Conservation (phyloP, 2,329 filamentous ascomycete species). For the Aspergillus latus region DNA sequence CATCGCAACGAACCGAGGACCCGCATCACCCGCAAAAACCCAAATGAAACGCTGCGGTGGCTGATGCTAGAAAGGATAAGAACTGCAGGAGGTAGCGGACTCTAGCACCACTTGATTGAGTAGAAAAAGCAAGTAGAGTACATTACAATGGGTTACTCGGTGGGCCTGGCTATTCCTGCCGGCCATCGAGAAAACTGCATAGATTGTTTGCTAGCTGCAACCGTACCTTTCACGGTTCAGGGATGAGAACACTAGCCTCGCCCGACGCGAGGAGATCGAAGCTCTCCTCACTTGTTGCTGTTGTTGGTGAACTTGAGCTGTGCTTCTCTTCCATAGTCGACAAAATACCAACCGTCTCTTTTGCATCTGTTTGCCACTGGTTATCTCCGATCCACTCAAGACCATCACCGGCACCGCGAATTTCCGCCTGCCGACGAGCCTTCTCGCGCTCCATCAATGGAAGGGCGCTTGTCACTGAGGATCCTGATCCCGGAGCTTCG, state of each 20-base stretch:
- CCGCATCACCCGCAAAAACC: not conserved
- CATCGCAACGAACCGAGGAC: not conserved
- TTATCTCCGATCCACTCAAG: slow-evolving; percentile 44
- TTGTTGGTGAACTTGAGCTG: slow-evolving; percentile 38
- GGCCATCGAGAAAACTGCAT: slow-evolving; percentile 8
- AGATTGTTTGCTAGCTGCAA: slow-evolving; percentile 17
- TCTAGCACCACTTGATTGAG: slow-evolving; percentile 4
- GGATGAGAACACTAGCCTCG: slow-evolving; percentile 45
- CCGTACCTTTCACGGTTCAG: slow-evolving; percentile 16
- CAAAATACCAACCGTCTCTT: slow-evolving; percentile 4
- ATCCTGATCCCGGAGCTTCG: slow-evolving; percentile 11
- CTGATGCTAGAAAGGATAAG: slow-evolving; percentile 2
- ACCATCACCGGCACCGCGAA: slow-evolving; percentile 39
- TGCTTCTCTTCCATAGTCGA: slow-evolving; percentile 14
- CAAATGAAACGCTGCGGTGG: not conserved
- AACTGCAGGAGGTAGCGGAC: slow-evolving; percentile 2
- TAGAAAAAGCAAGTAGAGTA: slow-evolving; percentile 13
- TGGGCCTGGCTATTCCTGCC: slow-evolving; percentile 3
- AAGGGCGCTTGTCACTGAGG: slow-evolving; percentile 23
- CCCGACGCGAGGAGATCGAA: slow-evolving; percentile 47
- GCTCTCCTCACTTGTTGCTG: slow-evolving; percentile 48
- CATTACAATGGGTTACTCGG: slow-evolving; percentile 7
- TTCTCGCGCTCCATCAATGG: slow-evolving; percentile 48
- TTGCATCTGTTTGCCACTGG: slow-evolving; percentile 26
- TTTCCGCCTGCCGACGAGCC: slow-evolving; percentile 27